Conservation (phyloP, 768 basidiomycete genomes). For the Scleroderma citrinum region DNA sequence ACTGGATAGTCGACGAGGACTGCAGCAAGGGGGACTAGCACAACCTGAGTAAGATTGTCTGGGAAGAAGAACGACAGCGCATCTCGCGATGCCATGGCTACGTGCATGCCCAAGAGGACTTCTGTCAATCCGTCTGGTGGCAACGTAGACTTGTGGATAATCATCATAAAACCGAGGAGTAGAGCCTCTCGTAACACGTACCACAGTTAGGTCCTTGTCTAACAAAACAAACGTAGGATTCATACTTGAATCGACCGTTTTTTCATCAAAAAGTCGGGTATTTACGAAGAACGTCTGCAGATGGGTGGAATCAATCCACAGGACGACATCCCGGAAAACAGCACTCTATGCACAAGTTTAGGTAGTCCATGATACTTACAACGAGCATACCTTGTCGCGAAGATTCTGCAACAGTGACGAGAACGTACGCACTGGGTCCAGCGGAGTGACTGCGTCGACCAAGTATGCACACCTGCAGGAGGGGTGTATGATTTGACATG, state of each 20-base stretch:
- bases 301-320: conserved; percentile 41
- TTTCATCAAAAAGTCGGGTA: conserved; percentile 11
- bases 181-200: conserved; percentile 7
- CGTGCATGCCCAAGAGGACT: conserved; percentile 9
- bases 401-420: conserved; percentile 33
- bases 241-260: conserved; percentile 4
- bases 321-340: conserved; percentile 36
- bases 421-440: conserved; percentile 30
- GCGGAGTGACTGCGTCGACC: conserved; percentile 40
- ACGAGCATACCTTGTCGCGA: conserved; percentile 32
- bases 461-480: conserved; percentile 41
- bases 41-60: conserved; percentile 17
- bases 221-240: conserved; percentile 17
- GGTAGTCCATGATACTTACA: not conserved
- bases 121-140: conserved; percentile 10
- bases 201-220: conserved; percentile 12
- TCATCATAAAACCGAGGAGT: not conserved
- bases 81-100: conserved; percentile 5
- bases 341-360: conserved; percentile 7
- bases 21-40: conserved; percentile 49
- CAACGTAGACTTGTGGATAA: conserved; percentile 7
- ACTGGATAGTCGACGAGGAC: conserved; percentile 59
- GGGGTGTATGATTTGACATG: not conserved
- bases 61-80: conserved; percentile 26
- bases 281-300: conserved; percentile 57